These are phyloP conservation scores for Suillus bovinus DNA, from an alignment of 768 basidiomycete genomes.

Conservation along the genomic window DNA sequence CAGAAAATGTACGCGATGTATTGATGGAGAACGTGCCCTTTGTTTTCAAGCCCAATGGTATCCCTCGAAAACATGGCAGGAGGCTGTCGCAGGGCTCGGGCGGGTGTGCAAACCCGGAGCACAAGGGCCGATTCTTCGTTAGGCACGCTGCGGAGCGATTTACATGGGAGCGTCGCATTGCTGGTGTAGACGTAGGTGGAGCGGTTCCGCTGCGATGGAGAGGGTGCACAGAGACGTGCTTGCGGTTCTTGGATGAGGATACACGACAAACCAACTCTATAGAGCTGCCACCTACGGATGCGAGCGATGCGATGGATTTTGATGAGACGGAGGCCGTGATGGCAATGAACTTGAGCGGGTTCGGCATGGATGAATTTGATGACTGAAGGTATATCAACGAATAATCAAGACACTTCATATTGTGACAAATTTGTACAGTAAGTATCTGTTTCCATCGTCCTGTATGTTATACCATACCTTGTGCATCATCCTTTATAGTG, in stretches of 20 bases:
- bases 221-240: conserved; percentile 63
- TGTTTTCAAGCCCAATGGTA: conserved; percentile 16
- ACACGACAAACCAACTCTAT: not conserved
- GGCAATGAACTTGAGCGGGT: conserved; percentile 21
- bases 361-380: conserved; percentile 31
- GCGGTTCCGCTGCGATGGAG: conserved; percentile 65
- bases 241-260: conserved; percentile 52
- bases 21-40: conserved; percentile 32
- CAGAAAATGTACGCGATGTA: conserved; percentile 23
- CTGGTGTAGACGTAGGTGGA: conserved; percentile 52
- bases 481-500: not conserved
- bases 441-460: not conserved
- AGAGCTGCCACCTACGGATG: not conserved
- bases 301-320: conserved; percentile 6
- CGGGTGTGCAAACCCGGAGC: conserved; percentile 46
- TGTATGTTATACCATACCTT: not conserved
- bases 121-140: conserved; percentile 44
- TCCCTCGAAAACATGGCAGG: conserved; percentile 17
- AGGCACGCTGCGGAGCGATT: conserved; percentile 59
- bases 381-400: conserved; percentile 15
- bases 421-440: conserved; percentile 1
- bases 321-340: conserved; percentile 23
- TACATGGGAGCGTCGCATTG: conserved; percentile 62
- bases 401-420: not conserved
- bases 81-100: conserved; percentile 37